Evolutionary conservation across 208 protist species (phyloP), one percentile per base, ranked within the genome.

Genomic region (Leishmania lainsoni): DNA sequence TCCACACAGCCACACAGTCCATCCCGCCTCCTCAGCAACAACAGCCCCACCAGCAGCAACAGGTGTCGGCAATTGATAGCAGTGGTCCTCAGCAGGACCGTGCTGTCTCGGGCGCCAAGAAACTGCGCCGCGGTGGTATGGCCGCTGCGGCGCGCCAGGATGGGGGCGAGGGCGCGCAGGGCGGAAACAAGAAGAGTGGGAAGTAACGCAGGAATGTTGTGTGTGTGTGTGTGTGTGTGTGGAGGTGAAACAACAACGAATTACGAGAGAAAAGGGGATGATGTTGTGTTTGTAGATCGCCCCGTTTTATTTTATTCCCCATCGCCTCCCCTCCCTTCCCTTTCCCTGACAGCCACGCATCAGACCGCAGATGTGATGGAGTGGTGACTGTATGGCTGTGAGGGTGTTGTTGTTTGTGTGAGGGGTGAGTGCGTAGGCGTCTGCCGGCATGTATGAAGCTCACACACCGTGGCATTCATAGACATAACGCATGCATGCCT

Each of bases 51-150:
- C 76, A 71, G 66, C 76, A 52, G 68, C 69, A 79, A 78, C 74
- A 68, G 79, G 79, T 92, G 78, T 73, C 88, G 0, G 83, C 87
- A 1, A 89, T 93, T 39, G 89, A 92, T 66, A 81, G 76, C 74
- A 87, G 81, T 77, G 75, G 85, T 0, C 87, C 87, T 51, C 86
- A 90, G 71, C 86, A 87, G 51, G 84, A 79, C 29, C 85, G 72
- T 10, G 70, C 86, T 65, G 66, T 54, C 76, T 17, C 49, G 59
- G 66, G 49, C 14, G 49, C 75, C 5, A 91, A 89, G 80, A 86
- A 88, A 69, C 81, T 94, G 29, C 89, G 87, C 35, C 87, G 91
- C 29, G 89, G 91, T 48, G 87, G 91, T 52, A 89, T 85, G 45
- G 83, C 77, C 26, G 54, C 85, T 42, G 75, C 88, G 32, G 56